phyloP scores from a whole-genome alignment of 495 filamentous ascomycete genomes.

The Parmelia sp. region DNA sequence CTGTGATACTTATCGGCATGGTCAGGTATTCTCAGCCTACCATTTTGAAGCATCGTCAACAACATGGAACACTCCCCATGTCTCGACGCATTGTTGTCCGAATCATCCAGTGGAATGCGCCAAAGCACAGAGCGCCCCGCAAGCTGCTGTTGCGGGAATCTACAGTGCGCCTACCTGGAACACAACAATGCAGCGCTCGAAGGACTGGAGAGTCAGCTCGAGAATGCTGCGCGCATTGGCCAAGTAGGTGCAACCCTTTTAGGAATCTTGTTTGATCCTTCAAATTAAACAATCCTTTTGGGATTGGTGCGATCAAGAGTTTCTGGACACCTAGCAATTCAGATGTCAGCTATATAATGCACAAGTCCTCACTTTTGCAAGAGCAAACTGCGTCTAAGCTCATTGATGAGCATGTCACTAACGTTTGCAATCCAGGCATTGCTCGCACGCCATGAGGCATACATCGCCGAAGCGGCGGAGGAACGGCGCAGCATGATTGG shows the following conservation, averaged over 20 bases:
- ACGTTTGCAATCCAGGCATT: conserved; percentile 79
- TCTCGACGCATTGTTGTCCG: conserved; percentile 21
- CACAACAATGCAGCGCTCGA: conserved; percentile 72
- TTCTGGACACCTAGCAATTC: neutral
- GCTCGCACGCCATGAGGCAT: conserved; percentile 83
- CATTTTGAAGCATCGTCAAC: neutral
- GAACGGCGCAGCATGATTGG: conserved; percentile 63
- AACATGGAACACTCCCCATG: conserved; percentile 12
- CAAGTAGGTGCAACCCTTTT: conserved; percentile 53
- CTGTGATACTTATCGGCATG: neutral
- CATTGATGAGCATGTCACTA: conserved; percentile 40
- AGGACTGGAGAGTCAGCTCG: conserved; percentile 78
- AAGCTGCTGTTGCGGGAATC: conserved; percentile 77
- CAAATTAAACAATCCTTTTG: conserved; percentile 1
- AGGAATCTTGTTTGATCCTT: conserved; percentile 7
- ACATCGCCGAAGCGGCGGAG: conserved; percentile 81
- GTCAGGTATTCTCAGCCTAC: conserved; percentile 8
- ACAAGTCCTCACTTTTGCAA: neutral
- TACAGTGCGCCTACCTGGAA: conserved; percentile 71
- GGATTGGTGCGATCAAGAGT: neutral
- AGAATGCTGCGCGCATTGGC: conserved; percentile 75
- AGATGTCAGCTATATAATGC: neutral
- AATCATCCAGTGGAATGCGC: conserved; percentile 22
- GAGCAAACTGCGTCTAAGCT: neutral
- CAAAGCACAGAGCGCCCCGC: conserved; percentile 1